Evolutionary conservation across 2,329 filamentous ascomycete species (phyloP).

Genomic region (Alternaria ethzedia): DNA sequence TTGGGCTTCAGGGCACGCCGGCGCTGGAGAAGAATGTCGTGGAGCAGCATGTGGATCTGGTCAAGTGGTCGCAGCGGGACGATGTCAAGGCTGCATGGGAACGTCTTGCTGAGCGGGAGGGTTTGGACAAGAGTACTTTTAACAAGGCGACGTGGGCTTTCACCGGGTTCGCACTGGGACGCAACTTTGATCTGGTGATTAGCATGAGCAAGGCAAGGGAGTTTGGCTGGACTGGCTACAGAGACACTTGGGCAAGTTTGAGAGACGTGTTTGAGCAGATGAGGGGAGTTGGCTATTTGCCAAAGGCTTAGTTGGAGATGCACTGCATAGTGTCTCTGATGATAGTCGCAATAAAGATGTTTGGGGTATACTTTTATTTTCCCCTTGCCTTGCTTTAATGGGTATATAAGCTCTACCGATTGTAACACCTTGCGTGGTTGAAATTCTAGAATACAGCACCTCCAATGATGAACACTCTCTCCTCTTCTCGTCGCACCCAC

Average conservation of each 20-base stretch:
- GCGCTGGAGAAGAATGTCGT: constrained; percentile 29
- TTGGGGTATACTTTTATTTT: neutral
- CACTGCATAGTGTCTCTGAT: neutral
- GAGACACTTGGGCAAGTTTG: constrained; percentile 47
- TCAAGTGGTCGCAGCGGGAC: constrained; percentile 50
- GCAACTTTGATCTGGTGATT: constrained; percentile 51
- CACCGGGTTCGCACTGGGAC: constrained; percentile 52
- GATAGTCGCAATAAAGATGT: neutral
- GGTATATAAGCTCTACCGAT: neutral
- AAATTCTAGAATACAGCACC: constrained; percentile 73
- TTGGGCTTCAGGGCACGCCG: constrained; percentile 16
- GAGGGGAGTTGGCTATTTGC: constrained; percentile 35
- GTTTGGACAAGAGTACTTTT: constrained; percentile 48
- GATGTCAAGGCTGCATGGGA: constrained; percentile 52
- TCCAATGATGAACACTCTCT: constrained; percentile 93
- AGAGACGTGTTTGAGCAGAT: constrained; percentile 45
- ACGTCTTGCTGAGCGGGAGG: constrained; percentile 42
- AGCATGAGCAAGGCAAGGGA: constrained; percentile 57
- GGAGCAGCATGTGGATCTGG: constrained; percentile 50
- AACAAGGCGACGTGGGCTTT: constrained; percentile 56
- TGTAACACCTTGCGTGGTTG: neutral
- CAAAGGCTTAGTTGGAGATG: constrained; percentile 3
- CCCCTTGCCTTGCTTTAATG: neutral
- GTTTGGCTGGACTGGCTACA: constrained; percentile 53
- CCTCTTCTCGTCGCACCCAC: constrained; percentile 91